Evolutionary conservation across 2,329 filamentous ascomycete genomes (phyloP).

Genomic region (Paraphaeosphaeria minitans): DNA sequence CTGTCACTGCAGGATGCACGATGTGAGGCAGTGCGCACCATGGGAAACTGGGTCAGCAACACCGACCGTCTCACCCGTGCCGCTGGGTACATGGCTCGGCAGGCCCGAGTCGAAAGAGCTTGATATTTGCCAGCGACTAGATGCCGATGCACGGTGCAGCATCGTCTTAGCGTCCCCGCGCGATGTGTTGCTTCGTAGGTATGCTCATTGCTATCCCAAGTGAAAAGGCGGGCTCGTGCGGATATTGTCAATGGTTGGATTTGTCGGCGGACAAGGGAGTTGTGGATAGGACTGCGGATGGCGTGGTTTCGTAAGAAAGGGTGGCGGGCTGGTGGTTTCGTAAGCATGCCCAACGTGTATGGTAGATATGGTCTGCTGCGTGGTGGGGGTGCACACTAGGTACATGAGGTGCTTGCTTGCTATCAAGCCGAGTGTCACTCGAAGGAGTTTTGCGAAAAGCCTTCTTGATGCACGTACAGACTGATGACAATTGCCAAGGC

Average conservation of each 20-base stretch:
- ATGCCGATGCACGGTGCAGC: background rate
- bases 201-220: background rate
- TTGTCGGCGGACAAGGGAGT: background rate
- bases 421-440: background rate
- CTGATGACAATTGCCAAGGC: too few species aligned
- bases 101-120: background rate
- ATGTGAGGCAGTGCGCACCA: background rate
- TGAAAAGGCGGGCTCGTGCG: background rate
- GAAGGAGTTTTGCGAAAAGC: too few species aligned
- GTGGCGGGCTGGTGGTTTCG: background rate
- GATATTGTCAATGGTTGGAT: background rate
- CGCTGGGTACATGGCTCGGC: background rate
- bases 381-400: background rate
- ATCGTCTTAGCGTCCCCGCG: background rate
- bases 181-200: background rate
- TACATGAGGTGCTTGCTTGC: background rate
- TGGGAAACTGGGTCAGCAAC: background rate
- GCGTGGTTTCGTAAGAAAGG: background rate
- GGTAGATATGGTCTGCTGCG: background rate
- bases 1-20: background rate
- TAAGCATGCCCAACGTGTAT: background rate
- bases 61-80: background rate
- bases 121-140: background rate
- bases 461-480: too few species aligned
- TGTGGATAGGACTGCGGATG: background rate